Evolutionary conservation across 768 basidiomycete species (phyloP).

Genomic region (Naganishia kalamii): DNA sequence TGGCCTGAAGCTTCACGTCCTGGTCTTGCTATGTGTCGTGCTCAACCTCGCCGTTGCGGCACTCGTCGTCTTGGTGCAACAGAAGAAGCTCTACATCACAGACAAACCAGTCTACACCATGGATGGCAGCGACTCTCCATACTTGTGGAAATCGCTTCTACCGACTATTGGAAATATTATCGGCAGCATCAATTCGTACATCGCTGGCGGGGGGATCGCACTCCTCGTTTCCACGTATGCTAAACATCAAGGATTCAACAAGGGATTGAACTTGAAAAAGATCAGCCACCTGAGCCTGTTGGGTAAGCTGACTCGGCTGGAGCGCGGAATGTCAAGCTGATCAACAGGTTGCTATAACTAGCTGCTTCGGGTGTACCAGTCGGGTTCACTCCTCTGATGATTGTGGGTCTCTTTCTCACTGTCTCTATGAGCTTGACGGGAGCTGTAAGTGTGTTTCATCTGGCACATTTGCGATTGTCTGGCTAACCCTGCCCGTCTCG

Average conservation of each 20-base stretch:
- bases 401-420: neutral
- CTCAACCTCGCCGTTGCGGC: conserved; percentile 5
- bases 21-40: neutral
- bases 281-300: neutral
- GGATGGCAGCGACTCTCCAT: neutral
- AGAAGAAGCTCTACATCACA: neutral
- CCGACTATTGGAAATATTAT: conserved; percentile 1
- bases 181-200: conserved; percentile 1
- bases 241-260: conserved; percentile 5
- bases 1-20: neutral
- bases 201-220: neutral
- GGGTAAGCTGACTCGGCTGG: neutral
- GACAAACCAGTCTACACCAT: conserved; percentile 1
- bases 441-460: neutral
- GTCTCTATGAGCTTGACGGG: neutral
- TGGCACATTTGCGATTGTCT: too few species aligned
- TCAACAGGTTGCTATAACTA: neutral
- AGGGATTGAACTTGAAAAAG: neutral
- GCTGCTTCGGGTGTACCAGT: neutral
- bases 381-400: neutral
- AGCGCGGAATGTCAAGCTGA: neutral
- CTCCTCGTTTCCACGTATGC: conserved; percentile 10
- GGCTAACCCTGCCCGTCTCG: too few species aligned
- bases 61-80: conserved; percentile 10
- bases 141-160: conserved; percentile 10